These are phyloP conservation scores for Daphne laureola DNA, from an alignment of 441 rosid genomes.

Conservation along the genomic window DNA sequence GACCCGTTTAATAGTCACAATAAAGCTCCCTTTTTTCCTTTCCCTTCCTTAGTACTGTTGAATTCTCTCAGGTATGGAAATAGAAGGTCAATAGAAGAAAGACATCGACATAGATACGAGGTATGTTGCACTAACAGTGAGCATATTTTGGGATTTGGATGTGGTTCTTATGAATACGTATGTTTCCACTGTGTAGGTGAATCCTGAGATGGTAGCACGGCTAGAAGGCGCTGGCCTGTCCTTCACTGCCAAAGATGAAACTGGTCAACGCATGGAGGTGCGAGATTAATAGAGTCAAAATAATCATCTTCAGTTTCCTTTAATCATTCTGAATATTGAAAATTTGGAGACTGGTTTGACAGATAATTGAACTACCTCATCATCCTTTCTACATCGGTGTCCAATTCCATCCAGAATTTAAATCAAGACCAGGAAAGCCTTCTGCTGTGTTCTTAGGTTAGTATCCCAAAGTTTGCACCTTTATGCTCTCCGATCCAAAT, in stretches of 20 bases:
- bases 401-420: conserved; percentile 96
- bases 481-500: conserved; percentile 3
- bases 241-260: conserved; percentile 61
- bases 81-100: conserved; percentile 38
- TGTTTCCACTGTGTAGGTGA: conserved; percentile 34
- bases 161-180: neutral
- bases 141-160: neutral
- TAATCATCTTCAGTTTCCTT: neutral
- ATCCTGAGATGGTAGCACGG: conserved; percentile 49
- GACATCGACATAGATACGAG: conserved; percentile 73
- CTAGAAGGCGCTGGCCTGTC: conserved; percentile 49
- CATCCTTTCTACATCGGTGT: conserved; percentile 88
- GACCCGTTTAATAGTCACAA: neutral
- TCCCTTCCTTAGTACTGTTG: neutral
- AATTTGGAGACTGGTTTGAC: conserved; percentile 21
- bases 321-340: conserved; percentile 6
- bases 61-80: conserved; percentile 39
- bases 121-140: conserved; percentile 19
- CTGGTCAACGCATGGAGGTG: conserved; percentile 62
- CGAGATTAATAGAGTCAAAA: neutral
- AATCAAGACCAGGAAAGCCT: conserved; percentile 91
- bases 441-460: conserved; percentile 84
- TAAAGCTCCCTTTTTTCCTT: neutral
- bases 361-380: conserved; percentile 70
- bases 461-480: conserved; percentile 19